Conservation (phyloP, 495 filamentous ascomycete species). For the Podospora pseudopauciseta region DNA sequence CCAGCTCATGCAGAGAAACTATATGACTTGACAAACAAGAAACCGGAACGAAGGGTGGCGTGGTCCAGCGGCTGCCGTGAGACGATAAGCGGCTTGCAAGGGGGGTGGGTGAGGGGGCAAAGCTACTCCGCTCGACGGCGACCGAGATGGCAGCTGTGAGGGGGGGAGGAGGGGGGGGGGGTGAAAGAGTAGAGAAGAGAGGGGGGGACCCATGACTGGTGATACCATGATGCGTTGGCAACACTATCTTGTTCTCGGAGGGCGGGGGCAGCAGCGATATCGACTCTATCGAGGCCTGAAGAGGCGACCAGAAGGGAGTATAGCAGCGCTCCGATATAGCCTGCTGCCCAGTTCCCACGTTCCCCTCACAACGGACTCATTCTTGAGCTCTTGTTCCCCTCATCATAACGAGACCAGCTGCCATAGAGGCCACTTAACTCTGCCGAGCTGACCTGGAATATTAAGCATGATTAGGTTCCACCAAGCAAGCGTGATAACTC, state of each 20-base stretch:
- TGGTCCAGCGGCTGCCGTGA: conserved; percentile 25
- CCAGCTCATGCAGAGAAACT: background rate
- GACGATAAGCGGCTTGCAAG: conserved; percentile 18
- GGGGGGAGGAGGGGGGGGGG: background rate
- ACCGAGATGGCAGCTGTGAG: conserved; percentile 8
- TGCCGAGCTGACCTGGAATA: background rate
- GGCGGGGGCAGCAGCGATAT: conserved; percentile 8
- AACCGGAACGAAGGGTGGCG: conserved; percentile 20
- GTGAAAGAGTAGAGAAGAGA: background rate
- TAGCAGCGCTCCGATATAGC: conserved; percentile 30
- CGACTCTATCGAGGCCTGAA: conserved; percentile 12
- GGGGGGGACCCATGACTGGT: conserved; percentile 15
- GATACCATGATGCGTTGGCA: conserved; percentile 33
- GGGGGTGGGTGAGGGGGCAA: conserved; percentile 1
- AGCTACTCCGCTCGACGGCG: conserved; percentile 9
- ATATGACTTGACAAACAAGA: background rate
- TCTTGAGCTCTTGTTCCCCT: conserved; percentile 14
- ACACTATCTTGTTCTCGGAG: conserved; percentile 21
- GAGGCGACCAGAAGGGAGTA: conserved; percentile 24
- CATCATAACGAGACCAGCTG: conserved; percentile 1
- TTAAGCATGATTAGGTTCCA: background rate
- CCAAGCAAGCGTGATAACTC: background rate
- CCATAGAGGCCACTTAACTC: background rate
- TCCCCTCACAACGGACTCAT: conserved; percentile 22
- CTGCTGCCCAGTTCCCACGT: conserved; percentile 17